Percentiles rank a stretch among this genome's conserved stretches.
phyloP scores from a whole-genome alignment of 805 yeast species.

The Kockiozyma suomiensis region DNA sequence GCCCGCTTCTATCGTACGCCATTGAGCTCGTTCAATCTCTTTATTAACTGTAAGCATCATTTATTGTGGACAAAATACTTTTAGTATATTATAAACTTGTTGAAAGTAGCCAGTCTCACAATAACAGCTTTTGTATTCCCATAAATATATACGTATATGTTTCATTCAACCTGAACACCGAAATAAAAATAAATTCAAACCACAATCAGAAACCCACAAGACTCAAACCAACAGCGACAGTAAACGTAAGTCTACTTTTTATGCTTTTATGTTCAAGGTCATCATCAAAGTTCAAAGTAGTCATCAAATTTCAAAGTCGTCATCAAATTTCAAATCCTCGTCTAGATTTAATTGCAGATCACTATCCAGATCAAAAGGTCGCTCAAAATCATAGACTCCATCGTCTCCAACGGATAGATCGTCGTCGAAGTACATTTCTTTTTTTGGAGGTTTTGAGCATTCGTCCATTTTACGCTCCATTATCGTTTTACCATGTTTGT shows the following conservation, averaged over 20 bases:
- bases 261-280: too few relatives aligned
- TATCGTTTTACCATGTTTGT: constrained; percentile 3
- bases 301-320: neutral
- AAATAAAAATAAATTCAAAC: neutral
- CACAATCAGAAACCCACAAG: neutral
- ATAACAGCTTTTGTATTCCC: neutral
- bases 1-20: neutral
- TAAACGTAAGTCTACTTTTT: neutral
- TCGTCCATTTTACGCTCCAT: constrained; percentile 14
- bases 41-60: neutral
- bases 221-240: neutral
- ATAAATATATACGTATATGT: neutral
- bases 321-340: constrained; percentile 1
- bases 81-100: neutral
- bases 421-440: neutral
- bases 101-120: too few relatives aligned
- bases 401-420: constrained; percentile 2
- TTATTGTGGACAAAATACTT: neutral
- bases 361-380: constrained; percentile 4
- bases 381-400: constrained; percentile 7
- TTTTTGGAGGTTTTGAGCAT: neutral
- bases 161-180: neutral
- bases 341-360: neutral
- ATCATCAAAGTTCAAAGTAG: neutral
- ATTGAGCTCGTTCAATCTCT: neutral